A percentile compares a stretch with the other conserved stretches of the same genome.
Conservation (phyloP, 306 rosid genomes). For the Castanospermum australe region DNA sequence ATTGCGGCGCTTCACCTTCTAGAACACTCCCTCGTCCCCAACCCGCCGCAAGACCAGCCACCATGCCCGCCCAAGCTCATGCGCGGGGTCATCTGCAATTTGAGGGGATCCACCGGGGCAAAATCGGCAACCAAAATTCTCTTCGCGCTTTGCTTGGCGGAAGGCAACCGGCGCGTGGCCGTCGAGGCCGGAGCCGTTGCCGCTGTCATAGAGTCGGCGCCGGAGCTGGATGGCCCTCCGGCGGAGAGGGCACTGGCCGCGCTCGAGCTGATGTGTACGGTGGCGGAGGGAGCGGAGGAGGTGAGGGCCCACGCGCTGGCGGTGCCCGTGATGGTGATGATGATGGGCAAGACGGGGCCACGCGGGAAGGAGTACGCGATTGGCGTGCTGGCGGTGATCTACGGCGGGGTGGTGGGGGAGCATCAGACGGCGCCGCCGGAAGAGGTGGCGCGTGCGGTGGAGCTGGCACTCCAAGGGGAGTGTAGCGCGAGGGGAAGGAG, state of each 20-base stretch:
- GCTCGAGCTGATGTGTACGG: slow-evolving; percentile 81
- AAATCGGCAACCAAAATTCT: slow-evolving; percentile 65
- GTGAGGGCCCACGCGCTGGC: slow-evolving; percentile 81
- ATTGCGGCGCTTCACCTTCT: slow-evolving; percentile 65
- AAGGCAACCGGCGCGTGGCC: slow-evolving; percentile 74
- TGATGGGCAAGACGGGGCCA: slow-evolving; percentile 82
- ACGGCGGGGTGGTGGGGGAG: slow-evolving; percentile 29
- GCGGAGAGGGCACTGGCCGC: slow-evolving; percentile 85
- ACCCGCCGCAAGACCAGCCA: slow-evolving; percentile 71
- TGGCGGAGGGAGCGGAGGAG: slow-evolving; percentile 80
- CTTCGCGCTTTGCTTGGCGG: slow-evolving; percentile 79
- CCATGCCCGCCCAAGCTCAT: slow-evolving; percentile 72
- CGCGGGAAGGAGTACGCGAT: slow-evolving; percentile 86
- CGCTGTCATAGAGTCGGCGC: slow-evolving; percentile 64
- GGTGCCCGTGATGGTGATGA: slow-evolving; percentile 84
- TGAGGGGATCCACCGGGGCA: slow-evolving; percentile 40
- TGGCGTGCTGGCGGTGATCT: slow-evolving; percentile 76
- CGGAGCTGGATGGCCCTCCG: slow-evolving; percentile 66
- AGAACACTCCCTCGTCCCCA: slow-evolving; percentile 77
- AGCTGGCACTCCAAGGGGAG: slow-evolving; percentile 72
- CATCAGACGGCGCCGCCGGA: slow-evolving; percentile 67
- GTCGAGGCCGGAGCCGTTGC: slow-evolving; percentile 79
- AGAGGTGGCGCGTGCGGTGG: slow-evolving; percentile 97
- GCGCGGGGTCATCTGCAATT: slow-evolving; percentile 50
- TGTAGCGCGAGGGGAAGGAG: slow-evolving; percentile 80